phyloP scores from a whole-genome alignment of 306 rosid genomes.

The Cajanus cajan region DNA sequence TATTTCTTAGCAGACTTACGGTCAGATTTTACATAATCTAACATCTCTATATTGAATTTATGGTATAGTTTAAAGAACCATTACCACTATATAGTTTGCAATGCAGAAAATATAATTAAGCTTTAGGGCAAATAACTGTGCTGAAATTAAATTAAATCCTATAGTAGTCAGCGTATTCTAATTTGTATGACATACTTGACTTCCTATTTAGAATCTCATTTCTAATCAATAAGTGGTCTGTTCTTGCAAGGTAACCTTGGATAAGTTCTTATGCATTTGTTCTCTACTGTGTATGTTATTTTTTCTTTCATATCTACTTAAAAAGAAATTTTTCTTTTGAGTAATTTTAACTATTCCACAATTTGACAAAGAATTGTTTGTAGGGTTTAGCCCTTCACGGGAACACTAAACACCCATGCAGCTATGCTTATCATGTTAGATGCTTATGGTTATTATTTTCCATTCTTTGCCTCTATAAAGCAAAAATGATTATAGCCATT shows the following conservation, averaged over 20 bases:
- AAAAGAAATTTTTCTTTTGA: neutral
- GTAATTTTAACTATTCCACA: conserved; percentile 10
- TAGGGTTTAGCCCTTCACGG: neutral
- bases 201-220: conserved; percentile 10
- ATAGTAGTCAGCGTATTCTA: conserved; percentile 1
- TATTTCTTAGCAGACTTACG: neutral
- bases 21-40: neutral
- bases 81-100: neutral
- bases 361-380: neutral
- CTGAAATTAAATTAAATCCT: conserved; percentile 9
- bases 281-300: neutral
- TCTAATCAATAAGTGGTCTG: neutral
- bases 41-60: neutral
- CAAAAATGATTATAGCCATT: neutral
- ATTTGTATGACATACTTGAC: neutral
- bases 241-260: neutral
- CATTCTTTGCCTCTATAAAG: neutral
- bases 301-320: conserved; percentile 13
- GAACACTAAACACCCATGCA: neutral
- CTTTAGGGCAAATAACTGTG: neutral
- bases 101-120: neutral
- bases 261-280: neutral
- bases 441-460: conserved; percentile 10
- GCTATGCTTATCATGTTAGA: neutral
- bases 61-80: neutral